Percentiles rank a stretch among this genome's conserved stretches.
phyloP scores from a whole-genome alignment of 352 stramenopile genomes.

The Globisporangium solare region DNA sequence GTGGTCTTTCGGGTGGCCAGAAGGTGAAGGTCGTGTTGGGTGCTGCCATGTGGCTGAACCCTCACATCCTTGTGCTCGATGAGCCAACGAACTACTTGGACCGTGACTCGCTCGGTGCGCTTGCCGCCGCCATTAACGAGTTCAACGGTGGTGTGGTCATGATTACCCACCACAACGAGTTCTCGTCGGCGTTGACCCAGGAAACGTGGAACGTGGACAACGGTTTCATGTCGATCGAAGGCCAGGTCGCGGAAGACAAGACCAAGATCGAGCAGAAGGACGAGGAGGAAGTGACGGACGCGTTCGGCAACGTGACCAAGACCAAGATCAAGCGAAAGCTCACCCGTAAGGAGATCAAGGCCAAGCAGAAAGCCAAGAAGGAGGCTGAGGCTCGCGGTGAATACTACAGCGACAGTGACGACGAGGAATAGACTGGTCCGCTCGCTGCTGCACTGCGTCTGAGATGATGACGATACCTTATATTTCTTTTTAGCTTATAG shows the following conservation, averaged over 20 bases:
- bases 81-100: constrained; percentile 97
- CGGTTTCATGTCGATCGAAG: constrained; percentile 84
- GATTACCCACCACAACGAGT: constrained; percentile 97
- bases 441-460: constrained; percentile 18
- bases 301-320: constrained; percentile 83
- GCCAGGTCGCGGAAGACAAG: constrained; percentile 82
- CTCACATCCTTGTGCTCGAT: constrained; percentile 94
- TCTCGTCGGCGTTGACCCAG: constrained; percentile 91
- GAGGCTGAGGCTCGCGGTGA: constrained; percentile 81
- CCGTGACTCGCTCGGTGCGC: constrained; percentile 94
- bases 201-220: constrained; percentile 94
- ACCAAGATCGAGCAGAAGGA: constrained; percentile 91
- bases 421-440: constrained; percentile 48
- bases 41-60: constrained; percentile 96
- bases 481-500: constrained; percentile 39
- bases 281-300: constrained; percentile 74
- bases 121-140: constrained; percentile 94
- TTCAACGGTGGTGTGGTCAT: constrained; percentile 98
- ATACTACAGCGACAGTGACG: constrained; percentile 79
- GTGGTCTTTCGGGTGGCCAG: constrained; percentile 96
- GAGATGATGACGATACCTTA: constrained; percentile 11
- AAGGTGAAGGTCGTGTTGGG: constrained; percentile 99
- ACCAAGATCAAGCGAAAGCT: constrained; percentile 90
- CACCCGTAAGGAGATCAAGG: constrained; percentile 87
- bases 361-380: constrained; percentile 86